Evolutionary conservation across 2,329 filamentous ascomycete genomes (phyloP), one percentile per base, ranked within the genome.

Genomic region (Huntiella bhutanensis): DNA sequence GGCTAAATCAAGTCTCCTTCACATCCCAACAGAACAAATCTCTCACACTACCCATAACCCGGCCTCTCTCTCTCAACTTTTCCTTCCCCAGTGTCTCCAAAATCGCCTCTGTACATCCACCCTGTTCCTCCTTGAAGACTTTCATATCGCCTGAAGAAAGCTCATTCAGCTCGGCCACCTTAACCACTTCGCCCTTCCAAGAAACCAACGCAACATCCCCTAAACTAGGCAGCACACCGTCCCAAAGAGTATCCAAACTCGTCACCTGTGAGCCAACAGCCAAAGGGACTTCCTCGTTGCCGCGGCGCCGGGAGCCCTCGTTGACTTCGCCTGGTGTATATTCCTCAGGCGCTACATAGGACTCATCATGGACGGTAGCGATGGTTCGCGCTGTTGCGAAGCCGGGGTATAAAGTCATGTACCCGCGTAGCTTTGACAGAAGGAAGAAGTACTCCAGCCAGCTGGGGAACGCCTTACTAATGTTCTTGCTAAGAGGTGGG

Each of bases 391-490:
- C 69, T 43, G 59, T 70, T 51, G 63, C 60, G 15, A 73, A 66
- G 34, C 76, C 73, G 0, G 88, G 88, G 56, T 94, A 94, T 1
- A 93, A 61, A 45, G 83, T 76, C 54, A 73, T 76, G 61, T 92
- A 94, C 10, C 82, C 83, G 22, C 82, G 73, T 3, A 77, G 73
- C 10, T 80, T 75, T 52, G 82, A 80, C 12, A 95, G 69, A 56
- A 84, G 79, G 34, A 91, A 66, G 48, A 82, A 67, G 53, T 85
- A 78, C 60, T 92, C 82, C 47, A 85, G 68, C 78, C 84, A 91
- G 0, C 81, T 70, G 0, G 85, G 83, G 44, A 78, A 75, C 8
- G 66, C 71, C 52, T 76, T 77, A 42, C 76, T 75, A n/a, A 86
- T 68, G 8, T 69, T 52, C 56, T 82, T 84, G 17, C 65, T 55